Base-by-base conservation (phyloP, 1,284 basidiomycete genomes). In the Tilletiaria anomala region DNA sequence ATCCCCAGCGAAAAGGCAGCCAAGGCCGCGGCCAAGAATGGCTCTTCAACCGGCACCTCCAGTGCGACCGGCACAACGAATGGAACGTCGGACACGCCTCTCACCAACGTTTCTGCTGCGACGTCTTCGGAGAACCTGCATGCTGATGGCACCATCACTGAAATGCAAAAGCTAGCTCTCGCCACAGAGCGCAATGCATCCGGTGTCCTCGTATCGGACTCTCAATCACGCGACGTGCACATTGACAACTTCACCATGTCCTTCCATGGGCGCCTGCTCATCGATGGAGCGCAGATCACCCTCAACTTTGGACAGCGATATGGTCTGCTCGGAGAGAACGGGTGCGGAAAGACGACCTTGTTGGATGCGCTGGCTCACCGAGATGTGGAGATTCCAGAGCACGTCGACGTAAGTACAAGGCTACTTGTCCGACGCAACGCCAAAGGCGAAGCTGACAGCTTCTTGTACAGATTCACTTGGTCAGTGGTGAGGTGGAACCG, bases 401-500 rank as follows among this genome's bases (percentile, higher is more conserved):
- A 97, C 71, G 84, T 97, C 65, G 91, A 97, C 69, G n/a, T n/a
- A n/a, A n/a, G n/a, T n/a, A n/a, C n/a, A n/a, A n/a, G n/a, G n/a
- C n/a, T n/a, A n/a, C n/a, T n/a, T n/a, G n/a, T n/a, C n/a, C n/a
- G n/a, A n/a, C n/a, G n/a, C n/a, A n/a, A n/a, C n/a, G 61, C 58
- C 16, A 51, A 54, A 43, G 57, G 63, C 26, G 91, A 97, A 65
- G 84, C 96, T 48, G 79, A 83, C 42, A 93, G 97, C 51, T 91
- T 93, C 20, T 73, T 78, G 10, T 88, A 97, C 93, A 97, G 69
- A 93, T 96, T 70, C 93, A 97, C 73, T 79, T 96, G 51, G 91
- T 97, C 50, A 72, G 78, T 24, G 91, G 91, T 56, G 91, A 96
- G 69, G 91, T 84, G 2, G 93, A 96, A 58, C 91, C 91, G 1